Base-by-base conservation (phyloP, 1,284 basidiomycete species). In the Golubevia pallescens region DNA sequence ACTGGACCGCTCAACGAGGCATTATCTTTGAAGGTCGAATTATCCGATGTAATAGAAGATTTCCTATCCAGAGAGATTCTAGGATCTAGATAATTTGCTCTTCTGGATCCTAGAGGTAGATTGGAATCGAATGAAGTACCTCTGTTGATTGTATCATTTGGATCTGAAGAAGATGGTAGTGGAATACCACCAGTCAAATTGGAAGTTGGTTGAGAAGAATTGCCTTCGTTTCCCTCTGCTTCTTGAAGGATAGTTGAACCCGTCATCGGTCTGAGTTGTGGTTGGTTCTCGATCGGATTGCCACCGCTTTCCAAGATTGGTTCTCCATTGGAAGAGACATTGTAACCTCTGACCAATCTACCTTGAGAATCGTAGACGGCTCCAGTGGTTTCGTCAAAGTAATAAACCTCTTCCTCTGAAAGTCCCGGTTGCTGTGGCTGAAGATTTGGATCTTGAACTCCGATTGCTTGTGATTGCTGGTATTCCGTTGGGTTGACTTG, bases 331-430 rank as follows among this genome's bases (percentile, higher is more conserved):
- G 42, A 16, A 48, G 42, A 48, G 42, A 48, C 16, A 13, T 48
- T 10, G 16, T 48, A 48, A 48, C 42, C 42, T 48, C 42, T 63
- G 24, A 81, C 78, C 14, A 78, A 69, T 14, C 73, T 58, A 48
- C 78, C 78, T 54, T 75, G 72, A 0, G 73, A 65, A 38, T 81
- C 78, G 38, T 81, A 81, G 13, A 81, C 75, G 2, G 75, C 77
- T 10, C 78, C 78, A 16, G 78, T 81, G 4, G 73, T 69, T 54
- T 81, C 73, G 55, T 81, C 78, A 56, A 69, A 77, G 68, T 81
- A 81, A 65, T 71, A 81, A 20, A 73, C 74, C 63, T 78, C 73
- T 8, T 78, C 71, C 21, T 68, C 70, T n/a, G 42, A 10, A 48
- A 48, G 42, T 28, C 28, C 28, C 16, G 42, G 42, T 48, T 13